Evolutionary conservation across 1,284 basidiomycete species (phyloP).

Genomic region (Rhodotorula mucilaginosa): DNA sequence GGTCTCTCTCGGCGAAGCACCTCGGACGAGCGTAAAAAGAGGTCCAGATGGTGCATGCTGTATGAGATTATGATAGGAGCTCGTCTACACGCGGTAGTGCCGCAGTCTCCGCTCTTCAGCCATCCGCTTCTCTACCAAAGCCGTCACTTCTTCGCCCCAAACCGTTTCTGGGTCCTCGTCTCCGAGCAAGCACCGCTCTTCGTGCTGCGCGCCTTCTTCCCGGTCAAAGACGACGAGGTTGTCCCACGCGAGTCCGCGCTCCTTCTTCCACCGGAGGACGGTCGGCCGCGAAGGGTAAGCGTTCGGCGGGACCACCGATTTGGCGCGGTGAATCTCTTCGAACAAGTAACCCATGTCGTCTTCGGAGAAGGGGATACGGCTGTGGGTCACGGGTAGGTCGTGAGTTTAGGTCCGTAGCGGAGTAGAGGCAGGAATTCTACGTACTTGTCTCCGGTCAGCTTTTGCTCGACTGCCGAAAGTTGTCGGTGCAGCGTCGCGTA

Average conservation of each 20-base stretch:
- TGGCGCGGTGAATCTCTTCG: conserved; percentile 79
- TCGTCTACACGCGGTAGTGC: conserved; percentile 20
- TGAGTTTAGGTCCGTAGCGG: no score
- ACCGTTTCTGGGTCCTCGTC: conserved; percentile 37
- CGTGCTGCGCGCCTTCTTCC: conserved; percentile 62
- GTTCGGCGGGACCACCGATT: conserved; percentile 67
- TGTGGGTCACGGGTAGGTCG: conserved; percentile 45
- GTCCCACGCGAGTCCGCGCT: conserved; percentile 61
- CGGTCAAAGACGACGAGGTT: conserved; percentile 80
- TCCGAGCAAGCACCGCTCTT: conserved; percentile 38
- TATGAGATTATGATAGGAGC: no score
- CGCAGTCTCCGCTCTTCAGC: conserved; percentile 38
- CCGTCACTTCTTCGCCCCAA: conserved; percentile 43
- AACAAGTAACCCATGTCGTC: conserved; percentile 78
- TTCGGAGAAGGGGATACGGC: conserved; percentile 71
- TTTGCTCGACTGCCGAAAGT: conserved; percentile 68
- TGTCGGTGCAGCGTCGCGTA: conserved; percentile 78
- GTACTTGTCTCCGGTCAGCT: conserved; percentile 55
- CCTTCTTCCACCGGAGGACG: conserved; percentile 75
- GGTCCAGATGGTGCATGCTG: no score
- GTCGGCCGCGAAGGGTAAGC: conserved; percentile 67
- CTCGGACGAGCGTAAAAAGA: no score
- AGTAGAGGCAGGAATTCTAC: neutral
- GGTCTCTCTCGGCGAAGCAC: neutral
- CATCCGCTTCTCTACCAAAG: conserved; percentile 36